Evolutionary conservation across 1,284 basidiomycete species (phyloP).

Genomic region (Sporisorium scitamineum): DNA sequence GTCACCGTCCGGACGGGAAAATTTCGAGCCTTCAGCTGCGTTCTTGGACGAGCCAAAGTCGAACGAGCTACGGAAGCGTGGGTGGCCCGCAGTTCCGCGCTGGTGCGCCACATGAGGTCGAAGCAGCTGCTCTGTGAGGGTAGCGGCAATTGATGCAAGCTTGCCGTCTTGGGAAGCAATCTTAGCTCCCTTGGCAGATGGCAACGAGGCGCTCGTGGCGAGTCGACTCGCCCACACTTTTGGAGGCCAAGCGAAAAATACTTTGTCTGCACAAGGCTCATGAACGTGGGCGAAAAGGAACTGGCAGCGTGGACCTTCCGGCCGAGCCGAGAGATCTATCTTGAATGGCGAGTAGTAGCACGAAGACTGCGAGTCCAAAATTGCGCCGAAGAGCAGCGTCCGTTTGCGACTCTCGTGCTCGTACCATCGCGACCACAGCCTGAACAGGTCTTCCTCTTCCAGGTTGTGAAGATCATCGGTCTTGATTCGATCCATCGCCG

Average conservation of each 20-base stretch:
- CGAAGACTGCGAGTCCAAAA: slow-evolving; percentile 40
- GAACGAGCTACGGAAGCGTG: slow-evolving; percentile 32
- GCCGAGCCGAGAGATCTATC: slow-evolving; percentile 17
- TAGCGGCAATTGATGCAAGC: slow-evolving; percentile 22
- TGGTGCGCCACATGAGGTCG: slow-evolving; percentile 25
- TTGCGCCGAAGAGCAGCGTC: slow-evolving; percentile 29
- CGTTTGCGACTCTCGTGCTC: slow-evolving; percentile 41
- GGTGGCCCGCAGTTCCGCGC: neutral
- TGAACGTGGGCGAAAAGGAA: slow-evolving; percentile 36
- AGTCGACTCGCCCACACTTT: slow-evolving; percentile 28
- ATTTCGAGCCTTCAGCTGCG: neutral
- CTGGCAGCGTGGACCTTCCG: slow-evolving; percentile 37
- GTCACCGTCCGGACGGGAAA: neutral
- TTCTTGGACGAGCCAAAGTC: slow-evolving; percentile 16
- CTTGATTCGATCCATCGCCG: slow-evolving; percentile 27
- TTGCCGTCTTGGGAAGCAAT: slow-evolving; percentile 19
- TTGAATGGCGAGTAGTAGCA: slow-evolving; percentile 37
- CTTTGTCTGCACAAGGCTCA: slow-evolving; percentile 39
- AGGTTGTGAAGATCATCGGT: slow-evolving; percentile 4
- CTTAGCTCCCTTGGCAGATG: slow-evolving; percentile 22
- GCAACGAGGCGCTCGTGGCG: slow-evolving; percentile 19
- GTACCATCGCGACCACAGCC: slow-evolving; percentile 33
- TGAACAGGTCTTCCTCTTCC: slow-evolving; percentile 20
- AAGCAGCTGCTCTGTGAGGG: slow-evolving; percentile 27
- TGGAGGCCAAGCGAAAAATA: slow-evolving; percentile 42